Evolutionary conservation across 805 yeast species (phyloP).

Genomic region (Starmerella khaoyaiensis): DNA sequence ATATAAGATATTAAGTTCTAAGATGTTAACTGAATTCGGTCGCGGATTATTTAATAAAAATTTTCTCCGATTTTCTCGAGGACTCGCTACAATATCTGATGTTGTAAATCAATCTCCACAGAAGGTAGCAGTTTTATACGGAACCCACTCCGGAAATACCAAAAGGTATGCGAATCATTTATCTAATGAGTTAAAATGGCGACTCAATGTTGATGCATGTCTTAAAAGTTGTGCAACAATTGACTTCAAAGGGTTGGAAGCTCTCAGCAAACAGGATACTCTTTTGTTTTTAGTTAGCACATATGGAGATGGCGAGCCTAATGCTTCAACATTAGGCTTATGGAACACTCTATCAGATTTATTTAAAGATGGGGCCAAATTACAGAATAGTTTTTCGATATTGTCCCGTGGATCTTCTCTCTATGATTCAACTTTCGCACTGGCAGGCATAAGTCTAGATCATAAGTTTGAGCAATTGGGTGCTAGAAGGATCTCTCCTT

Average conservation of each 20-base stretch:
- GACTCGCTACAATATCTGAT: conserved; percentile 1
- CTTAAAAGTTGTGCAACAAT: conserved; percentile 59
- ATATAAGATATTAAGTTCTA: too few relatives aligned
- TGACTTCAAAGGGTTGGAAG: conserved; percentile 52
- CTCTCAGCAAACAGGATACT: conserved; percentile 36
- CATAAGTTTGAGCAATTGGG: conserved; percentile 40
- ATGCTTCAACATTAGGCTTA: conserved; percentile 48
- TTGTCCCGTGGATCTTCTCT: conserved; percentile 78
- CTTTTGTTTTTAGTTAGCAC: conserved; percentile 60
- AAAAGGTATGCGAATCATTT: conserved; percentile 74
- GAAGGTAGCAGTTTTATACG: conserved; percentile 46
- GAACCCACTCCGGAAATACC: conserved; percentile 84
- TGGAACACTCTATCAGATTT: conserved; percentile 34
- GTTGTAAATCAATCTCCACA: conserved; percentile 1
- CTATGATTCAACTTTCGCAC: conserved; percentile 59
- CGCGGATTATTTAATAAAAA: too few relatives aligned
- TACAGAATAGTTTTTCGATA: conserved; percentile 42
- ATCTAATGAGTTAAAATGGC: conserved; percentile 59
- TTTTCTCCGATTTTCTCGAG: not conserved
- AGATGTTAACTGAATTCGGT: too few relatives aligned
- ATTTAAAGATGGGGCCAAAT: conserved; percentile 26
- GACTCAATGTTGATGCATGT: conserved; percentile 55
- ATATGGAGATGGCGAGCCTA: conserved; percentile 84
- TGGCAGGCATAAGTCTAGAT: conserved; percentile 43
- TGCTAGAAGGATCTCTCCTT: conserved; percentile 46